Conservation (phyloP, 306 rosid species). For the Fagus crenata region DNA sequence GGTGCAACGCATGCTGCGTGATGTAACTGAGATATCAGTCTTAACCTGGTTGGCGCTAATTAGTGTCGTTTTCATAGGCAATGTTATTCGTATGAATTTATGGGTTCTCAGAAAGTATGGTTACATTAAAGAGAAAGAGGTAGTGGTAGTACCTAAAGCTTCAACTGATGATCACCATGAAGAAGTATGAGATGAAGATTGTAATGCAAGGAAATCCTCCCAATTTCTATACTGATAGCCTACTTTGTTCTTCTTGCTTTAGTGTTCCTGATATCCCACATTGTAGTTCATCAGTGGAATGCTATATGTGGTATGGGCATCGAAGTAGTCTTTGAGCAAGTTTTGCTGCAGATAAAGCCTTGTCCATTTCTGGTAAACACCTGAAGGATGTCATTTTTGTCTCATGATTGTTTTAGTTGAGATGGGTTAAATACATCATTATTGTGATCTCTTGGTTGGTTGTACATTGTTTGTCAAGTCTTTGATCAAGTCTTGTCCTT, state of each 20-base stretch:
- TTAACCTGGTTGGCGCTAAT: constrained; percentile 27
- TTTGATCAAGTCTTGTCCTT: not conserved
- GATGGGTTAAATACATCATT: not conserved
- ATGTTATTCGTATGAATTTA: constrained; percentile 4
- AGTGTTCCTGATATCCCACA: not conserved
- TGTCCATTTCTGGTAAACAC: not conserved
- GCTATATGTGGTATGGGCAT: not conserved
- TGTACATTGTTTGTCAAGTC: not conserved
- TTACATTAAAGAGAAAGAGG: constrained; percentile 16
- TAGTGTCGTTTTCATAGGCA: constrained; percentile 25
- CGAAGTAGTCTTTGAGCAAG: not conserved
- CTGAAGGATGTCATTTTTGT: not conserved
- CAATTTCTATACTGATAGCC: not conserved
- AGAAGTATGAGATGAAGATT: constrained; percentile 15
- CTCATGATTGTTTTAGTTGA: not conserved
- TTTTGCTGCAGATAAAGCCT: not conserved
- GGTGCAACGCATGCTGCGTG: constrained; percentile 1
- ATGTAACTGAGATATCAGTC: constrained; percentile 29
- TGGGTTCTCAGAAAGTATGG: constrained; percentile 33
- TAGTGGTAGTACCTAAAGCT: not conserved
- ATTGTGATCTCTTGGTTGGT: not conserved
- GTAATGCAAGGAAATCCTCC: not conserved
- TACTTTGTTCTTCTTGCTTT: not conserved
- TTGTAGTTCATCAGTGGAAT: not conserved
- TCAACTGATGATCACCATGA: constrained; percentile 19